phyloP scores from a whole-genome alignment of 2,329 filamentous ascomycete species.

The Fonsecaea nubica region DNA sequence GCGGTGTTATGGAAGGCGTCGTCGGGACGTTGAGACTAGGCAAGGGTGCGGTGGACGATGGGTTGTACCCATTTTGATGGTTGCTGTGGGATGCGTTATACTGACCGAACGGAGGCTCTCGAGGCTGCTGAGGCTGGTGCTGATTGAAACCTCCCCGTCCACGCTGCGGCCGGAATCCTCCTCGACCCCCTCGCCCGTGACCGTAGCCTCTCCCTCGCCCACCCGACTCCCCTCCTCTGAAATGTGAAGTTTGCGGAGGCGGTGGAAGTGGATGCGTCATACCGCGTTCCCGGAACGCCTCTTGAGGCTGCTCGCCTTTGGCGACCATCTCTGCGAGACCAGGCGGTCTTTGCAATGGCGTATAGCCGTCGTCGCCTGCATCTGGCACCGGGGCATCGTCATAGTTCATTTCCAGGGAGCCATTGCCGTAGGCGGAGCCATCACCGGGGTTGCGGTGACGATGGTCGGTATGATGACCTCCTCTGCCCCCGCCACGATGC shows the following conservation, averaged over 20 bases:
- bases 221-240: conserved; percentile 46
- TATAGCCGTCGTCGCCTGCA: conserved; percentile 63
- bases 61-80: conserved; percentile 21
- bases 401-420: conserved; percentile 63
- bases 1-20: conserved; percentile 34
- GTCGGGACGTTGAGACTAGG: conserved; percentile 31
- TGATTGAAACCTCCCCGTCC: conserved; percentile 42
- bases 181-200: conserved; percentile 41
- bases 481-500: conserved; percentile 32
- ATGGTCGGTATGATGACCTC: conserved; percentile 6
- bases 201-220: conserved; percentile 49
- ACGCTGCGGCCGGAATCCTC: conserved; percentile 41
- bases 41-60: conserved; percentile 19
- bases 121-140: not conserved
- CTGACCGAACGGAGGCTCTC: conserved; percentile 33
- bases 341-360: conserved; percentile 71
- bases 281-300: conserved; percentile 14
- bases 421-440: conserved; percentile 39
- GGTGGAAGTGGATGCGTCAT: conserved; percentile 24
- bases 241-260: conserved; percentile 25
- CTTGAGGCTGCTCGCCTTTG: conserved; percentile 38
- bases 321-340: conserved; percentile 64
- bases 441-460: conserved; percentile 20
- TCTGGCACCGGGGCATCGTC: conserved; percentile 62
- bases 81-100: conserved; percentile 22